These are phyloP conservation scores for Warburgia ugandensis DNA, from an alignment of 164 flowering plant species.

Conservation along the genomic window DNA sequence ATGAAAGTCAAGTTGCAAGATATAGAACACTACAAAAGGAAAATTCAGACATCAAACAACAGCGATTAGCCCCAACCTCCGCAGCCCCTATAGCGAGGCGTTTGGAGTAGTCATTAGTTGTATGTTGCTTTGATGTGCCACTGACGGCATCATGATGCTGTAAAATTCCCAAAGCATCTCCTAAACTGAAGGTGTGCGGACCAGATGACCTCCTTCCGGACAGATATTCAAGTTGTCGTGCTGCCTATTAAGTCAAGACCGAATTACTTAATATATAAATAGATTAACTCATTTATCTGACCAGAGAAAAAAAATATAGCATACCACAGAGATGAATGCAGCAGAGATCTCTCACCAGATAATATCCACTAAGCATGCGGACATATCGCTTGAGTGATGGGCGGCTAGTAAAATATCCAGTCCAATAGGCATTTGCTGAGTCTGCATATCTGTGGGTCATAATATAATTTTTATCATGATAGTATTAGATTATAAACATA, in stretches of 20 bases:
- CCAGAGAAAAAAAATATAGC: too few species aligned
- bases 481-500: slow-evolving; percentile 2
- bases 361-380: slow-evolving; percentile 75
- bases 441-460: slow-evolving; percentile 65
- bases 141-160: slow-evolving; percentile 90
- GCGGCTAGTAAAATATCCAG: slow-evolving; percentile 85
- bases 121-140: slow-evolving; percentile 85
- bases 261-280: too few species aligned
- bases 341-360: slow-evolving; percentile 50
- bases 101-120: slow-evolving; percentile 76
- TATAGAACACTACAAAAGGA: background rate
- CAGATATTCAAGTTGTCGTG: slow-evolving; percentile 77
- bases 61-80: slow-evolving; percentile 35
- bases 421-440: slow-evolving; percentile 70
- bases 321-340: too few species aligned
- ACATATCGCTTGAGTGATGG: slow-evolving; percentile 74
- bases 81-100: slow-evolving; percentile 68
- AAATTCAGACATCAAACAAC: background rate
- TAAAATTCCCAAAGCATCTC: slow-evolving; percentile 78
- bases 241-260: slow-evolving; percentile 71
- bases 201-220: slow-evolving; percentile 51
- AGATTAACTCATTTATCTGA: too few species aligned
- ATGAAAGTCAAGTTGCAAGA: slow-evolving; percentile 3
- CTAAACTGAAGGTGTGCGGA: slow-evolving; percentile 47
- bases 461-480: slow-evolving; percentile 1